A percentile compares a stretch with the other conserved stretches of the same genome.
Evolutionary conservation across 2,329 filamentous ascomycete genomes (phyloP).

Genomic region (Colletotrichum sansevieriae): DNA sequence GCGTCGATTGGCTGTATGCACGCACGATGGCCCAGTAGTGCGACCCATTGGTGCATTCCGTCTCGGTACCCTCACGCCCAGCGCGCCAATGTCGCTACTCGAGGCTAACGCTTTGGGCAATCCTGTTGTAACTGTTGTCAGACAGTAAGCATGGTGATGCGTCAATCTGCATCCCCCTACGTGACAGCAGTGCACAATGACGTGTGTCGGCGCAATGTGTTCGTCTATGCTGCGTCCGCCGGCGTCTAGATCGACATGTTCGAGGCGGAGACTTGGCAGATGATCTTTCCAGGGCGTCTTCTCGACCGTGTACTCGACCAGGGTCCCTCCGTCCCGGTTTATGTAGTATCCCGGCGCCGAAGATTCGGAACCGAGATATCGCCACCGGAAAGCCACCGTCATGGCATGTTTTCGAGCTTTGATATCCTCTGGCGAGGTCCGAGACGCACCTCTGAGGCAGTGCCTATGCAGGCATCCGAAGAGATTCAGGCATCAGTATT

Average conservation of each 20-base stretch:
- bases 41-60: conserved; percentile 34
- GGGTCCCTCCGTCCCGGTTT: not conserved
- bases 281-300: not conserved
- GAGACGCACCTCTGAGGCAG: no score
- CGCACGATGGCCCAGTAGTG: conserved; percentile 34
- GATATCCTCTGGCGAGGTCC: not conserved
- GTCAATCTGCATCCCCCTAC: conserved; percentile 1
- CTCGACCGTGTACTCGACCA: not conserved
- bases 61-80: conserved; percentile 10
- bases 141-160: conserved; percentile 10
- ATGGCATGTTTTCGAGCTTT: conserved; percentile 1
- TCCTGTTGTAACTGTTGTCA: conserved; percentile 6
- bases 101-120: conserved; percentile 22
- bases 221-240: conserved; percentile 2
- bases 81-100: conserved; percentile 23
- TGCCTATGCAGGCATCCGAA: no score
- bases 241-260: conserved; percentile 7
- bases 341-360: conserved; percentile 1
- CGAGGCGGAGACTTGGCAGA: conserved; percentile 14
- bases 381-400: not conserved
- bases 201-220: conserved; percentile 18
- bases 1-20: conserved; percentile 32
- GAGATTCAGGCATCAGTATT: no score
- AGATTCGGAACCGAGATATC: not conserved
- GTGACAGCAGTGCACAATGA: conserved; percentile 24